Percentiles rank a stretch among this genome's conserved stretches.
Evolutionary conservation across 305 asterid genomes (phyloP).

Genomic region (Fraxinus xanthoxyloides): DNA sequence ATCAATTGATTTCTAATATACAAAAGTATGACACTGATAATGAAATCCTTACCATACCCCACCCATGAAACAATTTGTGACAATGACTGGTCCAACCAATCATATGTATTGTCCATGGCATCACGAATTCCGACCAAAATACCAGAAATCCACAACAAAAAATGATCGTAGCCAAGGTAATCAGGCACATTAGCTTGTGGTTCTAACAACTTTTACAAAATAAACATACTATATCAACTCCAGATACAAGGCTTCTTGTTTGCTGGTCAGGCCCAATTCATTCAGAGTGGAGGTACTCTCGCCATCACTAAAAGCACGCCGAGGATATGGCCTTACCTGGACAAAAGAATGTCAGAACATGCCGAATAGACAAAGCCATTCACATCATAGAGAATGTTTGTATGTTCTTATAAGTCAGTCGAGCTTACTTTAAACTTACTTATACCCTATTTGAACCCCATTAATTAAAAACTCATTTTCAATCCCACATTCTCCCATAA

Average conservation of each 20-base stretch:
- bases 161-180: not conserved
- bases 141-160: not conserved
- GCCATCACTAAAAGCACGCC: conserved; percentile 72
- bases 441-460: no score
- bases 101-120: not conserved
- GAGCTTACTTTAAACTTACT: not conserved
- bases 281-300: conserved; percentile 58
- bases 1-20: not conserved
- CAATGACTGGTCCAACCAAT: not conserved
- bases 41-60: not conserved
- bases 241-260: conserved; percentile 91
- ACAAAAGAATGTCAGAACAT: not conserved
- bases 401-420: not conserved
- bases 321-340: conserved; percentile 96
- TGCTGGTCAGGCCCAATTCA: conserved; percentile 89
- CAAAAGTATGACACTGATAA: not conserved
- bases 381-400: not conserved
- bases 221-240: conserved; percentile 57
- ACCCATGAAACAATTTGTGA: not conserved
- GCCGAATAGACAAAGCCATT: not conserved
- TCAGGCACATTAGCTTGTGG: not conserved
- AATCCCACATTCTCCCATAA: no score
- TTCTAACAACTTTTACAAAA: conserved; percentile 25
- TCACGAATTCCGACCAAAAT: not conserved
- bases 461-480: no score